Evolutionary conservation across 345 rosid species (phyloP).

Genomic region (Conringia planisiliqua): DNA sequence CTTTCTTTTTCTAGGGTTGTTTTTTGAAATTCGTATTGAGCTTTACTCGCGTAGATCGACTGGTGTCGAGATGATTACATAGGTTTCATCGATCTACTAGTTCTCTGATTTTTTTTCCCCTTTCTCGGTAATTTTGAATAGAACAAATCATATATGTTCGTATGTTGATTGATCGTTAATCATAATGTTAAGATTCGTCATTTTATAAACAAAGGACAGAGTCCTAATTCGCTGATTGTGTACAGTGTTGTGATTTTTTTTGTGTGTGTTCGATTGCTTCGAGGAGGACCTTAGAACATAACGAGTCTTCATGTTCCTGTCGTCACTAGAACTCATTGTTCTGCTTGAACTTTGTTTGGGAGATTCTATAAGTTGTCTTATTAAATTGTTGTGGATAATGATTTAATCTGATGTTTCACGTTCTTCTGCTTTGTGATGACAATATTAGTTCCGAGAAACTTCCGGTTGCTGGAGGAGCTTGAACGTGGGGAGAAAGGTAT

Average conservation of each 20-base stretch:
- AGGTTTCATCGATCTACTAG: conserved; percentile 7
- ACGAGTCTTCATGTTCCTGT: not conserved
- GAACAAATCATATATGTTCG: not conserved
- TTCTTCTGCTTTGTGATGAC: not conserved
- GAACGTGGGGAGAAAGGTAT: conserved; percentile 96
- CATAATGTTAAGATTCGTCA: not conserved
- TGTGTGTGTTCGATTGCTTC: not conserved
- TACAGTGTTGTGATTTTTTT: not conserved
- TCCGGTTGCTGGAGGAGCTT: conserved; percentile 82
- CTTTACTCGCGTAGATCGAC: not conserved
- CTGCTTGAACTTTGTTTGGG: not conserved
- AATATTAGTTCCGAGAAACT: conserved; percentile 74
- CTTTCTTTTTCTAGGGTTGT: conserved; percentile 4
- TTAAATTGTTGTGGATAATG: too few relatives aligned
- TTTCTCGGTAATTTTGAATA: not conserved
- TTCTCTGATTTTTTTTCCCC: not conserved
- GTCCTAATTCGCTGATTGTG: not conserved
- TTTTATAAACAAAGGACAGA: not conserved
- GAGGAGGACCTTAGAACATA: not conserved
- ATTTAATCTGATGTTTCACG: not conserved
- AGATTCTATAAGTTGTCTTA: too few relatives aligned
- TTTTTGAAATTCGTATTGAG: not conserved
- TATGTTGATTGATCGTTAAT: not conserved
- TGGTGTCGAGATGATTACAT: not conserved
- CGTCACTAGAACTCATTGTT: not conserved